Percentiles rank a stretch among this genome's conserved stretches.
Conservation (phyloP, 169 alveolate genomes). For the Cryptosporidium viatorum region DNA sequence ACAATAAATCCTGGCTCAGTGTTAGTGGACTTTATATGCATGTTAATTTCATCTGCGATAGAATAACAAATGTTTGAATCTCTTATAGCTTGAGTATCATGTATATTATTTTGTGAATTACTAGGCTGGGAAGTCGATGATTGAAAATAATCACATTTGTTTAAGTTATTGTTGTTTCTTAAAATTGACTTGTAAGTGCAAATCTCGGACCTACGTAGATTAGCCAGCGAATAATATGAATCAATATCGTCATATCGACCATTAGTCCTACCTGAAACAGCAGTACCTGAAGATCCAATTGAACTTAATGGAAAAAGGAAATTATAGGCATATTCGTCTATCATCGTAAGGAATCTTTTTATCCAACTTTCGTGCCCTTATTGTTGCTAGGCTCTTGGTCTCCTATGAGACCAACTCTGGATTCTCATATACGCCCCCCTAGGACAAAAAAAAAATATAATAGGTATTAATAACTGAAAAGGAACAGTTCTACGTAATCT, state of each 20-base stretch:
- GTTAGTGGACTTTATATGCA: background rate
- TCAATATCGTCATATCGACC: background rate
- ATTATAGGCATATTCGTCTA: slow-evolving; percentile 21
- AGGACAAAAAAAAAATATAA: slow-evolving; percentile 31
- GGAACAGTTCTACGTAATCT: slow-evolving; percentile 31
- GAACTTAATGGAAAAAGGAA: slow-evolving; percentile 26
- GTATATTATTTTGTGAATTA: background rate
- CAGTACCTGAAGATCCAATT: slow-evolving; percentile 9
- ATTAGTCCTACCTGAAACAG: slow-evolving; percentile 7
- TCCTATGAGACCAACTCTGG: slow-evolving; percentile 57
- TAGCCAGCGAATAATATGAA: background rate
- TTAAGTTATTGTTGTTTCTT: background rate
- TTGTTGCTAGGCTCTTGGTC: slow-evolving; percentile 21
- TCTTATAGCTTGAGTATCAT: background rate
- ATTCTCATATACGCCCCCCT: slow-evolving; percentile 71
- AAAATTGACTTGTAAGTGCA: background rate
- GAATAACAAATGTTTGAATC: background rate
- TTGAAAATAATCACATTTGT: background rate
- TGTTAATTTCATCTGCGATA: background rate
- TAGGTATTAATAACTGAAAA: background rate
- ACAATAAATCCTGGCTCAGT: slow-evolving; percentile 80
- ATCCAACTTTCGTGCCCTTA: slow-evolving; percentile 17
- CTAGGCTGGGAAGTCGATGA: background rate
- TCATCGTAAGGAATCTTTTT: background rate
- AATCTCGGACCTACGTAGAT: slow-evolving; percentile 7